Percentiles rank a stretch among this genome's conserved stretches.
phyloP scores from a whole-genome alignment of 1,139 yeast genomes.

The Cylindricascospora bacillispora region DNA sequence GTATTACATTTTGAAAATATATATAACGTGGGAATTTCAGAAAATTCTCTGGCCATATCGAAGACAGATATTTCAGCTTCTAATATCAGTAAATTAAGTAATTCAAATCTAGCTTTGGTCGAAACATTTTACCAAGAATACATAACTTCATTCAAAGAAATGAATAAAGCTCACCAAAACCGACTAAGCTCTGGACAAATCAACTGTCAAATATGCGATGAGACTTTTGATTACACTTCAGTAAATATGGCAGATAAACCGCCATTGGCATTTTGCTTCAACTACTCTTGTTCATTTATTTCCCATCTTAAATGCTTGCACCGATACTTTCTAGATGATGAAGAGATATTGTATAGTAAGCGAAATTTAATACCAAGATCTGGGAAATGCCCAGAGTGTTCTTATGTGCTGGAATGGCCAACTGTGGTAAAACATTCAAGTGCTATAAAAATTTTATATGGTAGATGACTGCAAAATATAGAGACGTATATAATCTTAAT shows the following conservation, averaged over 20 bases:
- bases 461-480: too few relatives aligned
- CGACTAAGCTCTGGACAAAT: too few relatives aligned
- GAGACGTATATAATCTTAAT: too few relatives aligned
- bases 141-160: constrained; percentile 7
- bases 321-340: constrained; percentile 11
- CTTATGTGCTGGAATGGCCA: constrained; percentile 31
- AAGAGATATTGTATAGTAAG: constrained; percentile 7
- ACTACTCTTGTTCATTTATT: constrained; percentile 26
- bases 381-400: constrained; percentile 33
- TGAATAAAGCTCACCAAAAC: too few relatives aligned
- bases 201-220: constrained; percentile 26
- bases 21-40: constrained; percentile 2
- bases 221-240: constrained; percentile 27
- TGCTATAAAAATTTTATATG: constrained; percentile 12
- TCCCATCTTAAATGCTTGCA: constrained; percentile 38
- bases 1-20: background rate
- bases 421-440: constrained; percentile 30
- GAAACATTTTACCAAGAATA: constrained; percentile 13
- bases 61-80: constrained; percentile 10
- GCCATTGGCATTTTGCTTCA: constrained; percentile 30
- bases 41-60: constrained; percentile 7
- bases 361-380: constrained; percentile 28
- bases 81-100: constrained; percentile 14
- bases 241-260: constrained; percentile 17
- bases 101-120: constrained; percentile 14